Conservation (phyloP, 75 land plant genomes). For the Ceratopteris richardii region DNA sequence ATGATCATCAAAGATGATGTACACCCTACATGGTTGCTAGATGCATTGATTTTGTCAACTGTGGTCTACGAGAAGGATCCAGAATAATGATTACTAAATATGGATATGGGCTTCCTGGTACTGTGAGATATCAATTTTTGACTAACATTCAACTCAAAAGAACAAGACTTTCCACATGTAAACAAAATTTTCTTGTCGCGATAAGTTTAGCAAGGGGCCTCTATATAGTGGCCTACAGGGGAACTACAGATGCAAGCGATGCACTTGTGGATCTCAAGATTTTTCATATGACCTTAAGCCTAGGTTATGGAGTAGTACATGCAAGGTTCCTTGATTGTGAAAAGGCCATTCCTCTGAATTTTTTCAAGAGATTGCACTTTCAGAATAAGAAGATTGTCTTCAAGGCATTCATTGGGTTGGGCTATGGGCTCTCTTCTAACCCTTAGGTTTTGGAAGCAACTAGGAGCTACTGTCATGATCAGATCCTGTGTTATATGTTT, state of each 20-base stretch:
- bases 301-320: constrained; percentile 33
- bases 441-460: constrained; percentile 32
- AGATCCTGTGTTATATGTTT: constrained; percentile 38
- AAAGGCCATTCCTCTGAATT: constrained; percentile 28
- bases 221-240: constrained; percentile 29
- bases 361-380: constrained; percentile 20
- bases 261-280: constrained; percentile 37
- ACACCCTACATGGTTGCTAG: constrained; percentile 37
- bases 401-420: constrained; percentile 41
- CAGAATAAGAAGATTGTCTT: constrained; percentile 30
- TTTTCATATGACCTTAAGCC: constrained; percentile 27
- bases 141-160: constrained; percentile 22
- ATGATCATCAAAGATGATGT: constrained; percentile 29
- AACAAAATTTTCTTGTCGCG: constrained; percentile 32
- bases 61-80: constrained; percentile 30
- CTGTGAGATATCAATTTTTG: constrained; percentile 29
- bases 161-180: constrained; percentile 19
- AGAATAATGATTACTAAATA: constrained; percentile 16
- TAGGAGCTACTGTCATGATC: constrained; percentile 36
- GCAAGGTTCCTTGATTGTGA: constrained; percentile 38
- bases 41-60: constrained; percentile 36
- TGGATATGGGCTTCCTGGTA: constrained; percentile 28
- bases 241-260: constrained; percentile 28
- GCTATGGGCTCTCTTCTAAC: constrained; percentile 38
- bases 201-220: constrained; percentile 16